Percentiles rank a stretch among this genome's conserved stretches.
These are phyloP conservation scores for Magnusiomyces tetraspermus DNA, from an alignment of 1,139 yeast genomes.

Conservation along the genomic window DNA sequence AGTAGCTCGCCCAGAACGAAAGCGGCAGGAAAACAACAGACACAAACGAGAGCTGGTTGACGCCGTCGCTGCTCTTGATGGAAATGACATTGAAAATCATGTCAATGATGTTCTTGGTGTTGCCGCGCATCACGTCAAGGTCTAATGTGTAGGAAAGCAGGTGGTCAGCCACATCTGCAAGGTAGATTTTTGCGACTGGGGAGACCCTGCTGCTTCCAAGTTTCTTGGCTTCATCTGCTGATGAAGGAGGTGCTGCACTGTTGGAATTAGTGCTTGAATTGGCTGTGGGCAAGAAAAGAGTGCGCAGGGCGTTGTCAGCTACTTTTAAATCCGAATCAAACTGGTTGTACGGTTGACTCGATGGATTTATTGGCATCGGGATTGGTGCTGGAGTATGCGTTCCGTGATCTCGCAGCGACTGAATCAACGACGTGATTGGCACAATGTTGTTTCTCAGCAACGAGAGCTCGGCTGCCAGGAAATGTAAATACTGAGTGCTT, in stretches of 20 bases:
- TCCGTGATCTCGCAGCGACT: conserved; percentile 36
- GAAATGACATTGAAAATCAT: conserved; percentile 46
- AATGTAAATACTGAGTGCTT: conserved; percentile 43
- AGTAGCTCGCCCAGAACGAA: conserved; percentile 48
- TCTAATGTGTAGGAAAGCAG: conserved; percentile 42
- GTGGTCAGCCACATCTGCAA: conserved; percentile 48
- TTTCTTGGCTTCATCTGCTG: neutral
- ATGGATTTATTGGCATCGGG: neutral
- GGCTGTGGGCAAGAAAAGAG: no score
- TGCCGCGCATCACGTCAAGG: conserved; percentile 42
- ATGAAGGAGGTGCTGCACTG: neutral
- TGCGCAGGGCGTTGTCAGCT: no score
- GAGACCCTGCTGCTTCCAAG: conserved; percentile 22
- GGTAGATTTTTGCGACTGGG: conserved; percentile 36
- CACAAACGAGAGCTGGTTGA: conserved; percentile 42
- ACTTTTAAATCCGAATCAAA: no score
- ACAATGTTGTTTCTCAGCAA: conserved; percentile 37
- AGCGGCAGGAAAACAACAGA: conserved; percentile 47
- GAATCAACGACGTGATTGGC: conserved; percentile 39
- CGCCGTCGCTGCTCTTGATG: conserved; percentile 43
- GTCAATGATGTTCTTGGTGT: conserved; percentile 41
- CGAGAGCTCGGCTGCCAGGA: conserved; percentile 44
- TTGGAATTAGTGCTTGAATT: no score
- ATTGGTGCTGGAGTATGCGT: conserved; percentile 12
- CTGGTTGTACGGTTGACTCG: conserved; percentile 6